Evolutionary conservation across 2,329 filamentous ascomycete genomes (phyloP).

Genomic region (Podosphaera aphanis): DNA sequence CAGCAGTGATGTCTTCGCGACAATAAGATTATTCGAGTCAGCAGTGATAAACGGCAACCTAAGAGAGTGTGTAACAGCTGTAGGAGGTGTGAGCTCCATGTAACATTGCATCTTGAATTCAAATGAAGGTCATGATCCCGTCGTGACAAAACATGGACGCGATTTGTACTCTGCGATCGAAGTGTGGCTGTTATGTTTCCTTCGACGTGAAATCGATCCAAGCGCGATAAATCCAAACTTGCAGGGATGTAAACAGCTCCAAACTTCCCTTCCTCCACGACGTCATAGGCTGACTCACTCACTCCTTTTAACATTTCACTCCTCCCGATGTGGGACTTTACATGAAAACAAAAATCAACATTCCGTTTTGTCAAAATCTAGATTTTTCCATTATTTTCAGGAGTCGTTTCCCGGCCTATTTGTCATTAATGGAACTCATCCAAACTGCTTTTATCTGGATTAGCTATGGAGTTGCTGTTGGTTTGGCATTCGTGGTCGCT

Average conservation of each 20-base stretch:
- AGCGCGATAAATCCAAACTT: neutral
- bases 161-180: neutral
- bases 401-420: neutral
- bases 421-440: slow-evolving; percentile 28
- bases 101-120: slow-evolving; percentile 68
- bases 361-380: neutral
- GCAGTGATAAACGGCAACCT: slow-evolving; percentile 54
- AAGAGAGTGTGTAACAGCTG: slow-evolving; percentile 77
- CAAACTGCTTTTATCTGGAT: slow-evolving; percentile 89
- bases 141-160: neutral
- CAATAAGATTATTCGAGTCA: slow-evolving; percentile 59
- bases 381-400: neutral
- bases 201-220: neutral
- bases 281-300: neutral
- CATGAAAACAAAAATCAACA: neutral
- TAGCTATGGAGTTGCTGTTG: slow-evolving; percentile 66
- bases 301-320: neutral
- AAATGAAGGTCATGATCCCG: slow-evolving; percentile 4
- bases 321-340: neutral
- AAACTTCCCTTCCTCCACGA: neutral
- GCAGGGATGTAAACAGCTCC: neutral
- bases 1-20: slow-evolving; percentile 79
- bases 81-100: slow-evolving; percentile 81
- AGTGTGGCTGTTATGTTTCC: neutral
- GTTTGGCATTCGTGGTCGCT: slow-evolving; percentile 50